Conservation (phyloP, 345 rosid species). For the Syzygium jambos region DNA sequence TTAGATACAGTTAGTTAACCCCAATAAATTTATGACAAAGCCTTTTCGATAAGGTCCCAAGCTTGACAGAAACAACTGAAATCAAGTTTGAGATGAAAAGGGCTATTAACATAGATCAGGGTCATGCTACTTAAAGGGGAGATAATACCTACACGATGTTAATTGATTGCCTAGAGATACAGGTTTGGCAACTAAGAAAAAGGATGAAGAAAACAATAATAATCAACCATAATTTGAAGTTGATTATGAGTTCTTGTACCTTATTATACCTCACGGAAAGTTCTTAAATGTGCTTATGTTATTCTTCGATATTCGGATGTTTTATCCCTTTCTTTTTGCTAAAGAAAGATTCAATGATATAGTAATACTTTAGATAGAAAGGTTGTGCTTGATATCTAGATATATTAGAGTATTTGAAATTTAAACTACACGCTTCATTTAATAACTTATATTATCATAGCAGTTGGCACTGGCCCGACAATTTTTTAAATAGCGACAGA, state of each 20-base stretch:
- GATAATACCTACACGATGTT: neutral
- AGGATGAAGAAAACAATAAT: neutral
- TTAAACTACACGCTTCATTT: neutral
- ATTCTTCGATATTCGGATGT: no score
- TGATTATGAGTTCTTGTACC: neutral
- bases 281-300: no score
- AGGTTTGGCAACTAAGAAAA: neutral
- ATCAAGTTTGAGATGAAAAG: neutral
- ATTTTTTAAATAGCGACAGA: neutral
- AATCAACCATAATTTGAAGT: neutral
- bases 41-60: neutral
- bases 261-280: neutral
- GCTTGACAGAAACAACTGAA: neutral
- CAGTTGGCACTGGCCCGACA: no score
- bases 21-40: neutral
- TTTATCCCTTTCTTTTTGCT: no score
- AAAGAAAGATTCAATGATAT: no score
- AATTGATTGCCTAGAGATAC: neutral
- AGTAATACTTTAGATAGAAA: no score
- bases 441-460: no score
- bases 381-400: no score
- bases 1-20: neutral
- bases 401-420: neutral
- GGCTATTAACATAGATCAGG: neutral
- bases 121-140: neutral